phyloP scores from a whole-genome alignment of 305 asterid species.

The Salvia sclarea region DNA sequence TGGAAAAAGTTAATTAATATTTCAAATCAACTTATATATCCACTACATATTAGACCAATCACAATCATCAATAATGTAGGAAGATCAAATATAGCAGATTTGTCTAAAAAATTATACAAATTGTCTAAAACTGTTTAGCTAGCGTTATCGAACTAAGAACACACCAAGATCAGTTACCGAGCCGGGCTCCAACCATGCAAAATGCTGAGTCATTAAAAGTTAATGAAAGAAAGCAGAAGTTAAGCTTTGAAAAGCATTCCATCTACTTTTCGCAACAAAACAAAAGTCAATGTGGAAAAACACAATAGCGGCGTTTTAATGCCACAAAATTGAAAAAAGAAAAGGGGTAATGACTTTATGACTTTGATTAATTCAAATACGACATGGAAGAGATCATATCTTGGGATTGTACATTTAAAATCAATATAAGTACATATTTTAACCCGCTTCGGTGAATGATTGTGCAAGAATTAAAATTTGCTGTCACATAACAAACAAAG shows the following conservation, averaged over 20 bases:
- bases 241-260: background rate
- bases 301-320: background rate
- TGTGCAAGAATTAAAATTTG: background rate
- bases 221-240: background rate
- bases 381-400: background rate
- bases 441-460: background rate
- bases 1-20: background rate
- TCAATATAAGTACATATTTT: background rate
- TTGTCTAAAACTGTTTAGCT: background rate
- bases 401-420: background rate
- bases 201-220: background rate
- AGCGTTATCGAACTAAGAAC: background rate
- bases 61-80: background rate
- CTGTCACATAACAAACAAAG: background rate
- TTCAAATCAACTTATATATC: background rate
- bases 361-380: background rate
- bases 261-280: background rate
- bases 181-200: slow-evolving; percentile 5
- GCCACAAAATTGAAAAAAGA: background rate
- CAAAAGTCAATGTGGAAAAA: slow-evolving; percentile 7
- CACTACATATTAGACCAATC: background rate
- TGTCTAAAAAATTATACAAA: background rate
- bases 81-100: background rate
- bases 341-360: background rate
- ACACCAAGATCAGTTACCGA: background rate